A percentile compares a stretch with the other conserved stretches of the same genome.
These are phyloP conservation scores for Aegle marmelos DNA, from an alignment of 345 rosid species.

Conservation along the genomic window DNA sequence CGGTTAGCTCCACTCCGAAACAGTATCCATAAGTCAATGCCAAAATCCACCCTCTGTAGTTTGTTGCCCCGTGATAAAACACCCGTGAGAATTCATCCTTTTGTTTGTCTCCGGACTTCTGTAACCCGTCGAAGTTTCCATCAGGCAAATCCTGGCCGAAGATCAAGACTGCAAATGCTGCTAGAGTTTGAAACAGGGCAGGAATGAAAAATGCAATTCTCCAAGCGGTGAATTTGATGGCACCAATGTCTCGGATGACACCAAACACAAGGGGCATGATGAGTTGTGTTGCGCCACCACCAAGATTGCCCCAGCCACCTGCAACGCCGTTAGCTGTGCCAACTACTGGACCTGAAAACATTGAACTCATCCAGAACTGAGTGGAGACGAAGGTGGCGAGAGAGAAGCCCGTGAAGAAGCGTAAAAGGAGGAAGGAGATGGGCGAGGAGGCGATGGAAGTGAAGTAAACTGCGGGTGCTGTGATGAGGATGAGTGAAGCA, in stretches of 20 bases:
- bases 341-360: constrained; percentile 70
- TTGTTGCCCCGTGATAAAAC: constrained; percentile 43
- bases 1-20: constrained; percentile 82
- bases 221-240: constrained; percentile 81
- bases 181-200: constrained; percentile 62
- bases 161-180: constrained; percentile 65
- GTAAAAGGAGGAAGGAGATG: constrained; percentile 57
- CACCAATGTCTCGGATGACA: constrained; percentile 53
- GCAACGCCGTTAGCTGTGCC: constrained; percentile 83
- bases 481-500: constrained; percentile 68
- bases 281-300: constrained; percentile 89
- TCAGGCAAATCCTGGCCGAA: constrained; percentile 87
- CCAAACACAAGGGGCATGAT: constrained; percentile 78
- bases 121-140: constrained; percentile 54
- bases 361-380: constrained; percentile 96
- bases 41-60: constrained; percentile 89
- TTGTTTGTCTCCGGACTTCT: constrained; percentile 63
- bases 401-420: constrained; percentile 81
- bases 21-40: constrained; percentile 90
- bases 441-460: constrained; percentile 62
- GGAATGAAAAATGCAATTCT: constrained; percentile 81
- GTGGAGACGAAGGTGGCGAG: constrained; percentile 85
- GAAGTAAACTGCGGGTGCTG: constrained; percentile 83
- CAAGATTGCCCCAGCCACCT: constrained; percentile 96
- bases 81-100: constrained; percentile 56